A percentile compares a stretch with the other conserved stretches of the same genome.
Conservation (phyloP, 2,329 filamentous ascomycete species). For the Didymella glomerata region DNA sequence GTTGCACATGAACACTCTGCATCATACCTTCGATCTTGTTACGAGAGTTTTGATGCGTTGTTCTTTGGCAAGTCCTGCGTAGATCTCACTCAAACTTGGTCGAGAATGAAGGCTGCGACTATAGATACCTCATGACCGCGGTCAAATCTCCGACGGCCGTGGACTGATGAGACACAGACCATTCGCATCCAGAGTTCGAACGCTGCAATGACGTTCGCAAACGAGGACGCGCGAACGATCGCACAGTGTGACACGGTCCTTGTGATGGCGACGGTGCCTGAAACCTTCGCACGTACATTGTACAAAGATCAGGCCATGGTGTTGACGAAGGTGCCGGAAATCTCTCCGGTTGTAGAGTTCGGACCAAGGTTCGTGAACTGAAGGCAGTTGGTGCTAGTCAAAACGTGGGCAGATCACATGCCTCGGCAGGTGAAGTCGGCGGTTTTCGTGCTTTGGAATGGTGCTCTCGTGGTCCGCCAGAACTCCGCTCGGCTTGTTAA, state of each 20-base stretch:
- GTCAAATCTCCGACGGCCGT: not conserved
- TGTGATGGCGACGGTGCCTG: not conserved
- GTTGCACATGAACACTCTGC: conserved; percentile 14
- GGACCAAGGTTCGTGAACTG: conserved; percentile 5
- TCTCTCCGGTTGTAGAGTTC: conserved; percentile 8
- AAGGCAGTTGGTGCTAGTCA: conserved; percentile 4
- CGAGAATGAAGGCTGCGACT: not conserved
- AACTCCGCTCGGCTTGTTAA: not conserved
- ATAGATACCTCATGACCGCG: not conserved
- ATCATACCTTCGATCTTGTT: conserved; percentile 13
- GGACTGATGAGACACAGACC: not conserved
- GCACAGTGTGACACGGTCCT: not conserved
- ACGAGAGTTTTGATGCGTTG: not conserved
- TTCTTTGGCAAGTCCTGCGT: conserved; percentile 2
- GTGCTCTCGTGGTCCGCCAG: not conserved
- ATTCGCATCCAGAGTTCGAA: not conserved
- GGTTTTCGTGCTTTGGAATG: not conserved
- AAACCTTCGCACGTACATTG: not conserved
- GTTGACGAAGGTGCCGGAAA: conserved; percentile 11
- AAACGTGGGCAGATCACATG: conserved; percentile 14
- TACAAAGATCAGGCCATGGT: not conserved
- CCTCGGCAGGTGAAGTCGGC: conserved; percentile 13
- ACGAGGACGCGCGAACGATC: not conserved
- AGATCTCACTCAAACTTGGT: not conserved
- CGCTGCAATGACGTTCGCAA: conserved; percentile 2